Evolutionary conservation across 371 early-diverging fungal genomes (phyloP).

Genomic region (Rhizomucor pusillus): DNA sequence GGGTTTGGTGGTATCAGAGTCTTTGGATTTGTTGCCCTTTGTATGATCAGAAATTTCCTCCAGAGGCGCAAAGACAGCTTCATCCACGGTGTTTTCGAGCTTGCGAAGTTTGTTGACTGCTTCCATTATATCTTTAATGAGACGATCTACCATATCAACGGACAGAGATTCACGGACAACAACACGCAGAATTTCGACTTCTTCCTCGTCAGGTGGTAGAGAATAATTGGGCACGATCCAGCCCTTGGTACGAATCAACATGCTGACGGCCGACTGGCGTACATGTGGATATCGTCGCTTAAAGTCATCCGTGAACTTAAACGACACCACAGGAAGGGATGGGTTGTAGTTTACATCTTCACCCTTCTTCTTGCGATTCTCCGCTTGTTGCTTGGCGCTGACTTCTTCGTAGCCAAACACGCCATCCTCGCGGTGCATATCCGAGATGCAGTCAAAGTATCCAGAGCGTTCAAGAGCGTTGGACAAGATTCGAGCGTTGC

Average conservation of each 20-base stretch:
- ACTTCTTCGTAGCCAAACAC: conserved; percentile 20
- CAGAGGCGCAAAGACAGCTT: not conserved
- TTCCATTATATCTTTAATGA: conserved; percentile 26
- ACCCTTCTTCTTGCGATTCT: conserved; percentile 13
- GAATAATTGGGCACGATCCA: conserved; percentile 49
- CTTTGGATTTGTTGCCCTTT: not conserved
- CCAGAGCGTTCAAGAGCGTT: conserved; percentile 49
- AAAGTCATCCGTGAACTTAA: conserved; percentile 52
- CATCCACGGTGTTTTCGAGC: conserved; percentile 5
- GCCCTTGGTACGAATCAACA: conserved; percentile 32
- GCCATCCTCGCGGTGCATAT: conserved; percentile 54
- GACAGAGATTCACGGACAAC: conserved; percentile 46
- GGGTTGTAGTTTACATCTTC: conserved; percentile 21
- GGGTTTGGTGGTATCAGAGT: not conserved
- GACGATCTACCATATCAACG: conserved; percentile 23
- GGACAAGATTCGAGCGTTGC: conserved; percentile 54
- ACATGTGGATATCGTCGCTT: conserved; percentile 26
- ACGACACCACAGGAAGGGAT: conserved; percentile 64
- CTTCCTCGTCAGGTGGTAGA: conserved; percentile 29
- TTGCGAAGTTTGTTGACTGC: conserved; percentile 12
- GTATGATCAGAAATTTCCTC: not conserved
- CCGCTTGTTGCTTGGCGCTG: not conserved
- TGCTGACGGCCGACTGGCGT: conserved; percentile 29
- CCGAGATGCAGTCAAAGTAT: conserved; percentile 56
- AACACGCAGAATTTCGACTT: conserved; percentile 32